Evolutionary conservation across 2,329 filamentous ascomycete species (phyloP).

Genomic region (Diaporthe sp.): DNA sequence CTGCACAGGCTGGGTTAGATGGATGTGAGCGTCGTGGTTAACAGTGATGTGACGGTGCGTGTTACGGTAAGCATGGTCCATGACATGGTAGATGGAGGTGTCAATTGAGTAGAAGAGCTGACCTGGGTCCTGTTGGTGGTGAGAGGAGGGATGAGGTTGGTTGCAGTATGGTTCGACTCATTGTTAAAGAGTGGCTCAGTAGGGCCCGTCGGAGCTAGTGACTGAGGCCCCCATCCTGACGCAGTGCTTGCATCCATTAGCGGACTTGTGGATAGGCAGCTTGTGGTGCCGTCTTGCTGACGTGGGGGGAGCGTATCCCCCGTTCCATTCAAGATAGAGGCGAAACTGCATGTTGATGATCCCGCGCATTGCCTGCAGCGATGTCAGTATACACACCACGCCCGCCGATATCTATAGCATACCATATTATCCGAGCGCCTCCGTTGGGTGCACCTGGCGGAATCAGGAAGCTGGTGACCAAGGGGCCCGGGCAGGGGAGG

Average conservation of each 20-base stretch:
- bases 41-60: not conserved
- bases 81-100: not conserved
- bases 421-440: not conserved
- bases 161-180: not conserved
- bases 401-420: too few relatives aligned
- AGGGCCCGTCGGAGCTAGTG: not conserved
- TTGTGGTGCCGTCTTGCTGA: not conserved
- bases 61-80: not conserved
- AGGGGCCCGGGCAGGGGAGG: not conserved
- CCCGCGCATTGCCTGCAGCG: not conserved
- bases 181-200: not conserved
- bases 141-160: not conserved
- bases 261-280: not conserved
- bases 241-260: not conserved
- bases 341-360: not conserved
- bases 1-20: not conserved
- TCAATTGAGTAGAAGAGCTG: not conserved
- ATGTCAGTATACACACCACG: too few relatives aligned
- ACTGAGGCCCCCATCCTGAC: not conserved
- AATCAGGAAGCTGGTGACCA: not conserved
- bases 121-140: not conserved
- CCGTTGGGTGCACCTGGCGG: not conserved
- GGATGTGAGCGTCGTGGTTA: not conserved
- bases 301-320: not conserved
- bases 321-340: not conserved